Percentiles rank a stretch among this genome's conserved stretches.
Conservation (phyloP, 1,284 basidiomycete species). For the Stereum hirsutum region DNA sequence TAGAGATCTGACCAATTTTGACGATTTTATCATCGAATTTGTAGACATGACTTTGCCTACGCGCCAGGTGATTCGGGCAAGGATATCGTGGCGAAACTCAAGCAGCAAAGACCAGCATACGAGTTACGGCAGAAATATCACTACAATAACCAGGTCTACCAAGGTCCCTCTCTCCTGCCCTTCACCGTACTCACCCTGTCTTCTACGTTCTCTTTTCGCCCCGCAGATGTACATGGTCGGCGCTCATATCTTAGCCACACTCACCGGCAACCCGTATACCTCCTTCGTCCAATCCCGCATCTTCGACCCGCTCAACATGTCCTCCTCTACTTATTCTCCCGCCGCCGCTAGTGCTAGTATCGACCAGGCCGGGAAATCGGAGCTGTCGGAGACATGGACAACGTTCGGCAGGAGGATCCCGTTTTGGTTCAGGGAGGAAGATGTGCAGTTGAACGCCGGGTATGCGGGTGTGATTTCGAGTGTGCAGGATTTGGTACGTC, state of each 20-base stretch:
- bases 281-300: conserved; percentile 20
- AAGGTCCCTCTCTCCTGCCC: neutral
- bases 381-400: conserved; percentile 25
- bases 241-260: conserved; percentile 23
- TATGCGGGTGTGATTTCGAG: conserved; percentile 24
- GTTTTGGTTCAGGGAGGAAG: conserved; percentile 17
- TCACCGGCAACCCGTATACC: conserved; percentile 21
- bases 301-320: conserved; percentile 24
- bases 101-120: conserved; percentile 23
- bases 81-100: conserved; percentile 21
- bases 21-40: neutral
- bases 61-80: conserved; percentile 17
- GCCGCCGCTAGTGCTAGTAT: conserved; percentile 21
- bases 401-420: conserved; percentile 17
- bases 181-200: no score
- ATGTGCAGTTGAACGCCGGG: conserved; percentile 17
- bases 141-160: conserved; percentile 36
- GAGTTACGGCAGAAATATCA: conserved; percentile 30
- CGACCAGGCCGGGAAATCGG: conserved; percentile 25
- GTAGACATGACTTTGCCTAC: conserved; percentile 25
- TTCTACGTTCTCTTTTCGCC: neutral
- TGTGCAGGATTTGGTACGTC: conserved; percentile 19
- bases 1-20: neutral
- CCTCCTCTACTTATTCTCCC: conserved; percentile 24
- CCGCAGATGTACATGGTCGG: conserved; percentile 26